Evolutionary conservation across 805 yeast genomes (phyloP).

Genomic region (Ogataea minuta): DNA sequence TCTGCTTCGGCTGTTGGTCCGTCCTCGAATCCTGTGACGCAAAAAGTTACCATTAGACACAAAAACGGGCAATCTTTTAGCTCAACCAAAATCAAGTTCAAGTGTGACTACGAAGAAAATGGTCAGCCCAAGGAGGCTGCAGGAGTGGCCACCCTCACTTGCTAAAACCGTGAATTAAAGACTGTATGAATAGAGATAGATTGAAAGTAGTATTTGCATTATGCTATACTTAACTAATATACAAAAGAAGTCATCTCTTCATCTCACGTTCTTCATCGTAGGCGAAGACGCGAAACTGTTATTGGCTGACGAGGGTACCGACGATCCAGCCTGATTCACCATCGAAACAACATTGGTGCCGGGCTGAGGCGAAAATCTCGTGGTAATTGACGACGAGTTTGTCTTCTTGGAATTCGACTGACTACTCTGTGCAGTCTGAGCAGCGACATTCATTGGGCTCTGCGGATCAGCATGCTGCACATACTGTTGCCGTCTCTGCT

Average conservation of each 20-base stretch:
- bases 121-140: constrained; percentile 52
- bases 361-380: constrained; percentile 33
- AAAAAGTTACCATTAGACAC: constrained; percentile 24
- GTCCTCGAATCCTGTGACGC: constrained; percentile 24
- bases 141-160: constrained; percentile 43
- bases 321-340: constrained; percentile 13
- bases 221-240: constrained; percentile 11
- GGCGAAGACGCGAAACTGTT: constrained; percentile 18
- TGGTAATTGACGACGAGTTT: constrained; percentile 25
- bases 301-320: constrained; percentile 16
- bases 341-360: constrained; percentile 20
- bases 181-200: constrained; percentile 9
- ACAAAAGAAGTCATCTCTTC: constrained; percentile 1
- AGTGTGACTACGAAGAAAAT: constrained; percentile 51
- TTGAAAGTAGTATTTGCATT: constrained; percentile 5
- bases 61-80: constrained; percentile 16
- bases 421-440: constrained; percentile 21
- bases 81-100: constrained; percentile 70
- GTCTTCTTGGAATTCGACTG: constrained; percentile 23
- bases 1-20: constrained; percentile 20
- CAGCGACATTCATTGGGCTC: constrained; percentile 11
- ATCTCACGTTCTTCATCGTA: constrained; percentile 8
- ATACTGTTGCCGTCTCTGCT: constrained; percentile 22
- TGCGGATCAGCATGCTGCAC: constrained; percentile 16
- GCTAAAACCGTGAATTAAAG: constrained; percentile 3